These are phyloP conservation scores for Alternaria brassicae DNA, from an alignment of 2,329 filamentous ascomycete genomes.

Conservation along the genomic window DNA sequence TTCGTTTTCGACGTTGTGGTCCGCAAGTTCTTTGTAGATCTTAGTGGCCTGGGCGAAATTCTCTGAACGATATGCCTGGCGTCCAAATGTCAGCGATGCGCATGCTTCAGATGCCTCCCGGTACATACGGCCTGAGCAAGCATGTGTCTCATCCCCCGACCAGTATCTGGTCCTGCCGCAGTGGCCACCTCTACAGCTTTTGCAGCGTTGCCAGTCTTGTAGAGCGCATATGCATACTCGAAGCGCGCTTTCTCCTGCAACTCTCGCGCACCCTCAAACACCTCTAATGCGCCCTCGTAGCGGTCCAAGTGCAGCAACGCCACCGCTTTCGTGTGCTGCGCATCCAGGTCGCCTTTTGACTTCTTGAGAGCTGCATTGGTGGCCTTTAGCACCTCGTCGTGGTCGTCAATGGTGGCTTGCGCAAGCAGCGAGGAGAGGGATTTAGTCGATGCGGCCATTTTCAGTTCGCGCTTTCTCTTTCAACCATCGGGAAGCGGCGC, in stretches of 20 bases:
- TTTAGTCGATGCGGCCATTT: conserved; percentile 52
- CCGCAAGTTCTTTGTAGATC: conserved; percentile 68
- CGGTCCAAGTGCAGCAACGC: conserved; percentile 83
- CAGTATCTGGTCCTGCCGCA: conserved; percentile 35
- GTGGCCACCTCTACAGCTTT: conserved; percentile 66
- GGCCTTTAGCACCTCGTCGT: conserved; percentile 74
- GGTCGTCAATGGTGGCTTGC: conserved; percentile 69
- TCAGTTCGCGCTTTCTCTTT: conserved; percentile 23
- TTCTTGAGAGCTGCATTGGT: conserved; percentile 65
- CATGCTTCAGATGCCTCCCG: background rate
- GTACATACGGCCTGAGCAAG: conserved; percentile 65
- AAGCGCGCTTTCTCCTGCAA: conserved; percentile 68
- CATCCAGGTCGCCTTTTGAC: conserved; percentile 65
- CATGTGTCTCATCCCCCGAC: conserved; percentile 64
- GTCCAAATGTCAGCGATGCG: conserved; percentile 22
- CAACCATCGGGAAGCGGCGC: conserved; percentile 32
- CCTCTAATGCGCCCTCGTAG: conserved; percentile 76
- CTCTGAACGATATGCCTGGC: conserved; percentile 74
- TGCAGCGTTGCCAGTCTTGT: conserved; percentile 74
- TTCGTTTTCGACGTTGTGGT: conserved; percentile 63
- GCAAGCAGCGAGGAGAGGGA: conserved; percentile 64
- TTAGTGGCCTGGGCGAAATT: conserved; percentile 71
- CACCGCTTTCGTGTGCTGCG: conserved; percentile 73
- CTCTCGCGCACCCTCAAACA: conserved; percentile 67
- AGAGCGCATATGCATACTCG: conserved; percentile 82